Conservation (phyloP, 2,329 filamentous ascomycete species). For the Penicillium italicum region DNA sequence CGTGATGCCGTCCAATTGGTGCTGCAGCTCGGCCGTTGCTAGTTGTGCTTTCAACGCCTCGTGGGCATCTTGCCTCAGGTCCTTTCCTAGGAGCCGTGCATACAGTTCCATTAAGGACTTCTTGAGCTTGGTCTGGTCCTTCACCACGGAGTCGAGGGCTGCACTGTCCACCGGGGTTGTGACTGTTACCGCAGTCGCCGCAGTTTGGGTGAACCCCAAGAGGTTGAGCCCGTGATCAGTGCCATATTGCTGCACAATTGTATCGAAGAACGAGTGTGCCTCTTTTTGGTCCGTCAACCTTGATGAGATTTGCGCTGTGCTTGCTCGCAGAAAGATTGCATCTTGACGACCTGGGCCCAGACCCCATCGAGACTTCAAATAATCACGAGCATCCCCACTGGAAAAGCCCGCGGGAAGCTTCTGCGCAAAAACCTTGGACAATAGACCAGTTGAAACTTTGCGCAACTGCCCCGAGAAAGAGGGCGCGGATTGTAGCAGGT, state of each 20-base stretch:
- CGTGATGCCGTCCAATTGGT: constrained; percentile 24
- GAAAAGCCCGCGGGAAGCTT: constrained; percentile 33
- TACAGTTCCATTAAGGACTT: constrained; percentile 4
- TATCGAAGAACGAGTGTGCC: constrained; percentile 24
- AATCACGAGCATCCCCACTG: constrained; percentile 15
- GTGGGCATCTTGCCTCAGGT: constrained; percentile 4
- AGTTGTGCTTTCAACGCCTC: not conserved
- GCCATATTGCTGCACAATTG: constrained; percentile 16
- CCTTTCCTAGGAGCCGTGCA: constrained; percentile 6
- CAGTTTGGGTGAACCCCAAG: not conserved
- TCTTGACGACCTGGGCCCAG: constrained; percentile 18
- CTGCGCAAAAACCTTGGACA: constrained; percentile 28
- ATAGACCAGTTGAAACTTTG: constrained; percentile 27
- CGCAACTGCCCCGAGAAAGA: constrained; percentile 33
- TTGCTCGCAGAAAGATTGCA: constrained; percentile 22
- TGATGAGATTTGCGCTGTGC: constrained; percentile 20
- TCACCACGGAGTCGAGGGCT: constrained; percentile 2
- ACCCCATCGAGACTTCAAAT: constrained; percentile 28
- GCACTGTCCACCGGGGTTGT: not conserved
- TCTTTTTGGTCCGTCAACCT: constrained; percentile 16
- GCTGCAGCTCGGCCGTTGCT: constrained; percentile 8
- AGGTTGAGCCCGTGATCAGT: constrained; percentile 10
- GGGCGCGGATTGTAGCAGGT: constrained; percentile 24
- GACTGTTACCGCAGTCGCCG: not conserved
- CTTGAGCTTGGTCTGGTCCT: constrained; percentile 1